Percentiles rank a stretch among this genome's conserved stretches.
These are phyloP conservation scores for Fusarium protoensiforme DNA, from an alignment of 2,329 filamentous ascomycete species.

Conservation along the genomic window DNA sequence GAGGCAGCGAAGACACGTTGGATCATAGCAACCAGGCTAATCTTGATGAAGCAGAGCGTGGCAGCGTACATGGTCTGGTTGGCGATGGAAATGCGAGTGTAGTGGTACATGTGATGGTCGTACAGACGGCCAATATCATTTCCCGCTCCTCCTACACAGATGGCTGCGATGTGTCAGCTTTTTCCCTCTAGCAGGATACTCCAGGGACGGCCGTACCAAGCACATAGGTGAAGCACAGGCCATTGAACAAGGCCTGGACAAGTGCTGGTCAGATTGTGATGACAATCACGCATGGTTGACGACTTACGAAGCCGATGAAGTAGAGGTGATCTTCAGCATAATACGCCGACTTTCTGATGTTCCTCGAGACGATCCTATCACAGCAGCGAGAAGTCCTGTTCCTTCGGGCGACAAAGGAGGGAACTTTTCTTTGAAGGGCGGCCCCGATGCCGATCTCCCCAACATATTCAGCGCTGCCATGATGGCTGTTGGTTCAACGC, in stretches of 20 bases:
- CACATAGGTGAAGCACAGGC: not conserved
- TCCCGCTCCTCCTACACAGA: not conserved
- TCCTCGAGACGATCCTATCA: not conserved
- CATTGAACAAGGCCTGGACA: not conserved
- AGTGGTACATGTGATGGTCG: not conserved
- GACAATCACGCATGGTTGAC: too few species aligned
- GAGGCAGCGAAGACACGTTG: constrained; percentile 18
- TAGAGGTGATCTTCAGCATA: not conserved
- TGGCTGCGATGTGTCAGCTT: not conserved
- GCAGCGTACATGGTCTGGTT: constrained; percentile 19
- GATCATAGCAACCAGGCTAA: constrained; percentile 19
- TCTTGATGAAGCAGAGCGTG: constrained; percentile 21
- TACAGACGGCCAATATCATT: not conserved
- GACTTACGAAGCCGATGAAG: not conserved
- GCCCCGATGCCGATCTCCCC: not conserved
- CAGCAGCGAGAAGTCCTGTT: not conserved
- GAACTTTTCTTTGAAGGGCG: not conserved
- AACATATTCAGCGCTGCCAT: not conserved
- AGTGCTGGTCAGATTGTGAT: not conserved
- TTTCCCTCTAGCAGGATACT: not conserved
- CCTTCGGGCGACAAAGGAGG: not conserved
- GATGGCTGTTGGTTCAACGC: not conserved
- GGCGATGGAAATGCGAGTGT: constrained; percentile 7
- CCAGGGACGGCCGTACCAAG: not conserved
- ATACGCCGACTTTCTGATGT: not conserved